phyloP scores from a whole-genome alignment of 139 green algal genomes.

The Chlamydomonas sphaeroides region DNA sequence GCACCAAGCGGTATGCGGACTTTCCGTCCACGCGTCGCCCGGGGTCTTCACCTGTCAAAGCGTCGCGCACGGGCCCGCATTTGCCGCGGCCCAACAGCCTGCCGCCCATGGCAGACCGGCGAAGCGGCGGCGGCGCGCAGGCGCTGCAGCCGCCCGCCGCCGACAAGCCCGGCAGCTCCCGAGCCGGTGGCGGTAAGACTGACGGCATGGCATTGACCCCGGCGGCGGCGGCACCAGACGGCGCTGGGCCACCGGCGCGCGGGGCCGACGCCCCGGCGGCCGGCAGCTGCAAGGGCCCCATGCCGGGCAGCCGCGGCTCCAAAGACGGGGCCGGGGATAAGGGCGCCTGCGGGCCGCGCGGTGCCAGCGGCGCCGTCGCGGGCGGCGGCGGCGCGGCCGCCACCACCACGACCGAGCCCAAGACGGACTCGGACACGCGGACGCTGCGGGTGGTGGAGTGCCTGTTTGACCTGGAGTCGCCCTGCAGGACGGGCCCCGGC shows the following conservation, averaged over 20 bases:
- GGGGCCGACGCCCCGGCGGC: constrained; percentile 1
- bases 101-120: not conserved
- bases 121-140: not conserved
- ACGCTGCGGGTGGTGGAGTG: constrained; percentile 25
- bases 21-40: too few species aligned
- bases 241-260: too few species aligned
- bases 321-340: constrained; percentile 28
- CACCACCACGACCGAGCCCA: constrained; percentile 35
- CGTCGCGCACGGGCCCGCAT: not conserved
- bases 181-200: too few species aligned
- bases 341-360: not conserved
- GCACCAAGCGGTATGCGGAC: not conserved
- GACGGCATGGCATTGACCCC: too few species aligned
- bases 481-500: not conserved
- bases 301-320: constrained; percentile 1
- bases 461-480: constrained; percentile 18
- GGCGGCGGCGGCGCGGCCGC: not conserved
- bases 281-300: constrained; percentile 20
- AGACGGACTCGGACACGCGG: constrained; percentile 39
- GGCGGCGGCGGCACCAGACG: too few species aligned
- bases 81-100: not conserved
- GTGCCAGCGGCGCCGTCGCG: not conserved
- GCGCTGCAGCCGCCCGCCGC: not conserved
- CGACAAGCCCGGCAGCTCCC: too few species aligned
- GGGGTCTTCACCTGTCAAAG: not conserved